These are phyloP conservation scores for Mortierella hygrophila DNA, from an alignment of 192 early-diverging fungal species.

Conservation along the genomic window DNA sequence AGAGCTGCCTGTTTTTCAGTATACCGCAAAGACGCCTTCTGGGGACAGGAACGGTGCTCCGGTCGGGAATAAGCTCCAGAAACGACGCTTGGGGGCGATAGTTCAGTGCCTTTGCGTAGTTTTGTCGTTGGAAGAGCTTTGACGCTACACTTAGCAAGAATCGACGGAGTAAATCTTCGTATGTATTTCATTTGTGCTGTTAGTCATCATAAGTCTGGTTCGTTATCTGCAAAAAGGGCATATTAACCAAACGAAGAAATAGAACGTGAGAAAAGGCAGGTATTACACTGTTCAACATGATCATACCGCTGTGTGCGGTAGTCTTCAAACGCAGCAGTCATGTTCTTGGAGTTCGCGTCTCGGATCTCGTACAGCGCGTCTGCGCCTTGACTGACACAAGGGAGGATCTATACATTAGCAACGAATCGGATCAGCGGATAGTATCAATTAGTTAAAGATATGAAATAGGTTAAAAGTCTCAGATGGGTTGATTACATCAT, in stretches of 20 bases:
- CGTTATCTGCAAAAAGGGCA: not conserved
- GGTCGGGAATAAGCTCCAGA: not conserved
- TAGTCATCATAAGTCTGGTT: not conserved
- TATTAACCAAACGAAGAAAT: not conserved
- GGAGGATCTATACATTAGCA: not conserved
- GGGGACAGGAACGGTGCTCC: not conserved
- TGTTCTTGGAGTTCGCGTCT: not conserved
- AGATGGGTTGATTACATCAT: not conserved
- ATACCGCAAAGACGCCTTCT: not conserved
- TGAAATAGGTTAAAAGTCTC: not conserved
- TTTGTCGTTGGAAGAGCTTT: not conserved
- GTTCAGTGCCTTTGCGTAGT: not conserved
- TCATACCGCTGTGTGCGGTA: conserved; percentile 1
- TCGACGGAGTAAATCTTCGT: too few relatives aligned
- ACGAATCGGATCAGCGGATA: not conserved
- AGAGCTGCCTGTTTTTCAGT: not conserved
- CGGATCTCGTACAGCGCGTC: not conserved
- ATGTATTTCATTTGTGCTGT: too few relatives aligned
- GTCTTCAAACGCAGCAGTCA: conserved; percentile 4
- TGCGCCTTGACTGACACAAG: not conserved
- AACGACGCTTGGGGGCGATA: not conserved
- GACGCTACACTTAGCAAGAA: not conserved
- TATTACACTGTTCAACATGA: not conserved
- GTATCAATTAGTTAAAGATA: not conserved
- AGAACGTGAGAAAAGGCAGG: not conserved